Conservation (phyloP, 202 grass and related monocot genomes). For the Zizania palustris region DNA sequence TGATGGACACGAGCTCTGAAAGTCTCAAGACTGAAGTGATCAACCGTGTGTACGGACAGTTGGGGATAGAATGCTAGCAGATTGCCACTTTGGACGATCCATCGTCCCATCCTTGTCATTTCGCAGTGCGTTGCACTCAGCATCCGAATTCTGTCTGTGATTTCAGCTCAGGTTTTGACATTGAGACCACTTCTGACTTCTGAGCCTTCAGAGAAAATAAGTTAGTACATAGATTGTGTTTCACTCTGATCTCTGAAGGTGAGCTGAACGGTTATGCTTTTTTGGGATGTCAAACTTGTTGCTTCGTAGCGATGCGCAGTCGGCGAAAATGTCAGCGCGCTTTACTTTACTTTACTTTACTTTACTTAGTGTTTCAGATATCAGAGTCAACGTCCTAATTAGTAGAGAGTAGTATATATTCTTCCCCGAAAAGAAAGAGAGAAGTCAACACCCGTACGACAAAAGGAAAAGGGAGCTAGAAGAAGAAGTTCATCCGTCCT, state of each 20-base stretch:
- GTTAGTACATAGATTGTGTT: background rate
- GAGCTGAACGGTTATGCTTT: slow-evolving; percentile 17
- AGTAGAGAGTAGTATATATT: background rate
- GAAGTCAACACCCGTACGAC: slow-evolving; percentile 22
- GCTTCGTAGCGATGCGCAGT: slow-evolving; percentile 27
- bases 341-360: too few relatives aligned
- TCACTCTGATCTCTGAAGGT: slow-evolving; percentile 11
- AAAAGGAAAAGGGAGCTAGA: slow-evolving; percentile 9
- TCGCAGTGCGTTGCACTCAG: background rate
- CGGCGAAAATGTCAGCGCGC: slow-evolving; percentile 29
- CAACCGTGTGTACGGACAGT: slow-evolving; percentile 6
- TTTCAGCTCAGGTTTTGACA: background rate
- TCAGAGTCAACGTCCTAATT: slow-evolving; percentile 23
- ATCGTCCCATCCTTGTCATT: background rate
- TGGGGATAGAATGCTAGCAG: background rate
- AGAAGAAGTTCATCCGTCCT: background rate
- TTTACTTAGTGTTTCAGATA: slow-evolving; percentile 28
- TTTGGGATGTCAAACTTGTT: slow-evolving; percentile 17
- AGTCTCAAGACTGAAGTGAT: background rate
- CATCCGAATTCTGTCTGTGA: background rate
- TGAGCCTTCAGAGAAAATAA: background rate
- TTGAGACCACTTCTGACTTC: background rate
- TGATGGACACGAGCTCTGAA: slow-evolving; percentile 32
- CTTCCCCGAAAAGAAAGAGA: background rate
- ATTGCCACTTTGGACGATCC: background rate